These are phyloP conservation scores for Zoysia japonica DNA, from an alignment of 176 grass and related monocot species.

Conservation along the genomic window DNA sequence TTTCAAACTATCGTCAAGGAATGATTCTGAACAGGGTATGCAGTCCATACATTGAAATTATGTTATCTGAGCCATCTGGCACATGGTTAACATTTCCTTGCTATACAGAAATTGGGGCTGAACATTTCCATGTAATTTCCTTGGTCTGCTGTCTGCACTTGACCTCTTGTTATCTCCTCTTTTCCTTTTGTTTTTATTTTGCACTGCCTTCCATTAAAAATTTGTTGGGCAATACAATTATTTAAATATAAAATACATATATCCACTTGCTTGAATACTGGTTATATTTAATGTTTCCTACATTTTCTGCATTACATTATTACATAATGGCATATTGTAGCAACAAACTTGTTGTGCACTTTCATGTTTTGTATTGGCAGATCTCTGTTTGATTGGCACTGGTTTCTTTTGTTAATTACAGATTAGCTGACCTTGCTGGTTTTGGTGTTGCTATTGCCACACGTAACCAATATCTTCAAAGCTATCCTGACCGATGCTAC, in stretches of 20 bases:
- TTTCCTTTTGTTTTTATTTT: neutral
- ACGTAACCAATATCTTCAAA: constrained; percentile 59
- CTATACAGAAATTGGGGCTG: neutral
- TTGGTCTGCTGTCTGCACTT: neutral
- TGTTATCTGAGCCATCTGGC: constrained; percentile 11
- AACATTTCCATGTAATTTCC: neutral
- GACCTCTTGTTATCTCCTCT: neutral
- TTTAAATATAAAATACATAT: constrained; percentile 23
- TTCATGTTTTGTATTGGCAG: neutral
- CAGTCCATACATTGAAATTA: neutral
- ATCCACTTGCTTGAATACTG: neutral
- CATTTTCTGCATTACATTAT: neutral
- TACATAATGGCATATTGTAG: neutral
- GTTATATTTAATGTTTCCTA: neutral
- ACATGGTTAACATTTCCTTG: neutral
- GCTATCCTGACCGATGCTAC: constrained; percentile 73
- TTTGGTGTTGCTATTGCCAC: constrained; percentile 64
- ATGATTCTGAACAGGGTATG: neutral
- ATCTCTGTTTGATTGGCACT: constrained; percentile 18
- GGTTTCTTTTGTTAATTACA: constrained; percentile 40
- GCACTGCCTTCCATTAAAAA: neutral
- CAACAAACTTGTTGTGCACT: neutral
- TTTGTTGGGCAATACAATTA: constrained; percentile 9
- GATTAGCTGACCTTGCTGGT: constrained; percentile 76
- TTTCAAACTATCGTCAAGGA: constrained; percentile 18